Conservation (phyloP, 192 early-diverging fungal genomes). For the Jimgerdemannia flammicorona region DNA sequence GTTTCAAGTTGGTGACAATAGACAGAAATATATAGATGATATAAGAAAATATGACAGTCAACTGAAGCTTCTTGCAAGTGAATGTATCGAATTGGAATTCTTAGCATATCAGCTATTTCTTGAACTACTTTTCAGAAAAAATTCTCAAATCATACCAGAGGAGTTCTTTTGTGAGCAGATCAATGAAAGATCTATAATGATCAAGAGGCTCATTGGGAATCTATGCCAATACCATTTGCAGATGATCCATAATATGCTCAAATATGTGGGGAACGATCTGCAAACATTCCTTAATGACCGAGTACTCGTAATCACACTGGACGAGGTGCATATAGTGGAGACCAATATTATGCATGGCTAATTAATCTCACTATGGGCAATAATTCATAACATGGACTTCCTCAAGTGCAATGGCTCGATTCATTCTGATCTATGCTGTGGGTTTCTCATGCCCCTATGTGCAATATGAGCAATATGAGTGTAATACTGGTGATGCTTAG, state of each 20-base stretch:
- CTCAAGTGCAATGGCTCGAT: too few species aligned
- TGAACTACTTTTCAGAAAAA: conserved; percentile 17
- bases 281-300: background rate
- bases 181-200: conserved; percentile 10
- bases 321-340: background rate
- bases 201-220: conserved; percentile 3
- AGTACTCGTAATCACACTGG: background rate
- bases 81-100: conserved; percentile 24
- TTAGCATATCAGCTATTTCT: conserved; percentile 27
- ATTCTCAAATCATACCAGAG: conserved; percentile 9
- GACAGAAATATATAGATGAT: too few species aligned
- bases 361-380: too few species aligned
- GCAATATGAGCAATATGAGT: too few species aligned
- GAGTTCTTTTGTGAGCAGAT: conserved; percentile 28
- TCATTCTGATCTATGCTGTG: too few species aligned
- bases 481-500: too few species aligned
- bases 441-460: too few species aligned
- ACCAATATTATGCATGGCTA: too few species aligned
- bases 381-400: too few species aligned
- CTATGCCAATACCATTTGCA: conserved; percentile 4
- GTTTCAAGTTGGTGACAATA: background rate
- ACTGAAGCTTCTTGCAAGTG: conserved; percentile 11
- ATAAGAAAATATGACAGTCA: background rate
- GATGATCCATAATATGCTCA: conserved; percentile 17
- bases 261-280: background rate